phyloP scores from a whole-genome alignment of 108 stramenopile genomes.

The Chaetoceros muelleri region DNA sequence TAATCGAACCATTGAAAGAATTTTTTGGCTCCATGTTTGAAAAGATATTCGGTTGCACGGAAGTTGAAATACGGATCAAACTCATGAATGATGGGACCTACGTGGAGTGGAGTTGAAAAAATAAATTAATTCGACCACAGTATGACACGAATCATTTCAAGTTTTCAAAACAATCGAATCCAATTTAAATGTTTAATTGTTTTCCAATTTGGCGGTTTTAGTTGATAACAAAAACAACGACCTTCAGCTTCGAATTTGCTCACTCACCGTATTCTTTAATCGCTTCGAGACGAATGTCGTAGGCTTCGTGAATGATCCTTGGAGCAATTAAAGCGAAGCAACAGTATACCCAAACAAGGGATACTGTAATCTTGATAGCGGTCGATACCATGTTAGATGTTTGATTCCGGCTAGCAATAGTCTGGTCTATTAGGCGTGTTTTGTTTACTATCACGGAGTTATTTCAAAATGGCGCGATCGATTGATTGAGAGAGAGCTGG shows the following conservation, averaged over 20 bases:
- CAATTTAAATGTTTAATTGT: no score
- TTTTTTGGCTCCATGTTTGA: constrained; percentile 32
- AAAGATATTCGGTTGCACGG: constrained; percentile 78
- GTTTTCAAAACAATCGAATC: no score
- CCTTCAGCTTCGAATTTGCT: no score
- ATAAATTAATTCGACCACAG: no score
- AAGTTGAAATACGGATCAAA: constrained; percentile 91
- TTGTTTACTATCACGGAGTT: no score
- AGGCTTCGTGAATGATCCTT: constrained; percentile 32
- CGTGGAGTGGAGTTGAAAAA: not conserved
- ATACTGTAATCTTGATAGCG: not conserved
- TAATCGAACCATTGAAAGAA: constrained; percentile 91
- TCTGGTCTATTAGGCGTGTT: no score
- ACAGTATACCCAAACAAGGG: not conserved
- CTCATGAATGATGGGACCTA: constrained; percentile 52
- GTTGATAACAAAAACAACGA: no score
- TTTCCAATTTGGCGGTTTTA: no score
- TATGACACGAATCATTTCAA: no score
- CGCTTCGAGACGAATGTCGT: constrained; percentile 67
- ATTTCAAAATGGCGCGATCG: no score
- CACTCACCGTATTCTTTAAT: constrained; percentile 73
- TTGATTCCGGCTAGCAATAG: no score
- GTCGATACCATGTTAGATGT: not conserved
- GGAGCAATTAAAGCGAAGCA: not conserved
- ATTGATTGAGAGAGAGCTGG: no score